phyloP scores from a whole-genome alignment of 164 flowering plant species.

The Berberis vulgaris region DNA sequence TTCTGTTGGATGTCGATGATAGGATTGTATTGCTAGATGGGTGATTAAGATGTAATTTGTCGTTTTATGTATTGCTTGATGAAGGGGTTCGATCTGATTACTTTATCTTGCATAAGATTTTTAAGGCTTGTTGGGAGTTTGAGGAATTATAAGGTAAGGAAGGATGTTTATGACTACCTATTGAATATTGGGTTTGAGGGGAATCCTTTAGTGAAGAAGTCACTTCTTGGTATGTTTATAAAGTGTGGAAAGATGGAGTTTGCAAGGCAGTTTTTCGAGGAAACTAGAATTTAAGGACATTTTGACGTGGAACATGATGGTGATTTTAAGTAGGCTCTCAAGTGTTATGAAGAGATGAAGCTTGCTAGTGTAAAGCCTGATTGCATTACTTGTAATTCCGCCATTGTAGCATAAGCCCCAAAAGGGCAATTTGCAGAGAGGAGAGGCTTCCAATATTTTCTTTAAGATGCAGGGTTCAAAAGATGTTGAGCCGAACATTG shows the following conservation, averaged over 20 bases:
- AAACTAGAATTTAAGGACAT: conserved; percentile 29
- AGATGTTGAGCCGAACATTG: conserved; percentile 53
- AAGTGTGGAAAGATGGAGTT: conserved; percentile 32
- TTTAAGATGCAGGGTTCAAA: conserved; percentile 27
- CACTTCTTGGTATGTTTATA: conserved; percentile 60
- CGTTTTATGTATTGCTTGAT: conserved; percentile 7
- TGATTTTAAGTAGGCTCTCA: conserved; percentile 32
- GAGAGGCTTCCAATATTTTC: conserved; percentile 32
- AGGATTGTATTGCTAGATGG: conserved; percentile 23
- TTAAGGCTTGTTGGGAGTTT: conserved; percentile 47
- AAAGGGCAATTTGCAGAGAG: conserved; percentile 26
- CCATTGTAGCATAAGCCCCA: conserved; percentile 56
- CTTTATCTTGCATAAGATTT: conserved; percentile 43
- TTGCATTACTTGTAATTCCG: conserved; percentile 49
- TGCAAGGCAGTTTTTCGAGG: conserved; percentile 39
- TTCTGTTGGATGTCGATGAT: conserved; percentile 29
- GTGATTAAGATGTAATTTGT: conserved; percentile 23
- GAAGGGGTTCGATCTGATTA: conserved; percentile 23
- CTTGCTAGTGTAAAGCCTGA: conserved; percentile 35
- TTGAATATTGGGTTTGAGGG: conserved; percentile 27
- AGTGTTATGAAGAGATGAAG: conserved; percentile 38
- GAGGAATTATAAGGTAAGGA: conserved; percentile 28
- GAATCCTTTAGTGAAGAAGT: conserved; percentile 40
- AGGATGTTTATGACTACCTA: conserved; percentile 29
- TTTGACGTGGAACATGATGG: conserved; percentile 74